Conservation (phyloP, 2,329 filamentous ascomycete species). For the Pyricularia pennisetigena region DNA sequence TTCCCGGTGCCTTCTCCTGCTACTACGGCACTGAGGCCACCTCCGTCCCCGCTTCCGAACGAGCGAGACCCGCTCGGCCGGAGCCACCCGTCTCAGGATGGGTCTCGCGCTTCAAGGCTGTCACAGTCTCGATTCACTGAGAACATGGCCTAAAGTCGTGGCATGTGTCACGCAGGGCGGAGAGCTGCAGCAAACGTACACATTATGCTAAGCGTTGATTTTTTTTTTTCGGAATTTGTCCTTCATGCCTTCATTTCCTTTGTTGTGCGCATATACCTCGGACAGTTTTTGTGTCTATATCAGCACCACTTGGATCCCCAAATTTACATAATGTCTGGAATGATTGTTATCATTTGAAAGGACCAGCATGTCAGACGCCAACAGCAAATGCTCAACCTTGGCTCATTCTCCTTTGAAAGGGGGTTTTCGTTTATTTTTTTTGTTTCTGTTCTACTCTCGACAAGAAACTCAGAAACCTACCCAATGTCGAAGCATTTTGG, state of each 20-base stretch:
- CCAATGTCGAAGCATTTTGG: not conserved
- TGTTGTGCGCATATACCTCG: not conserved
- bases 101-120: constrained; percentile 9
- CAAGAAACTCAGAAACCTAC: not conserved
- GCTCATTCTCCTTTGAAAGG: not conserved
- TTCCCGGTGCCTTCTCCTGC: constrained; percentile 7
- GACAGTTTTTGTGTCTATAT: not conserved
- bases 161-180: not conserved
- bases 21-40: not conserved
- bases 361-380: not conserved
- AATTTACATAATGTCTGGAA: constrained; percentile 3
- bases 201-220: not conserved
- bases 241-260: not conserved
- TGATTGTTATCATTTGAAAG: not conserved
- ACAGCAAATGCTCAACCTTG: not conserved
- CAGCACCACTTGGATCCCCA: not conserved
- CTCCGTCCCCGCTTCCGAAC: not conserved
- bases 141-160: constrained; percentile 5
- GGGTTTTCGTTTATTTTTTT: not conserved
- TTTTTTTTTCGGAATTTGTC: not conserved
- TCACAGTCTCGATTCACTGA: constrained; percentile 14
- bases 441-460: not conserved
- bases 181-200: not conserved
- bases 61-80: constrained; percentile 11
- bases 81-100: constrained; percentile 11